Conservation (phyloP, 441 rosid genomes). For the Euphorbia schlechtendalii region DNA sequence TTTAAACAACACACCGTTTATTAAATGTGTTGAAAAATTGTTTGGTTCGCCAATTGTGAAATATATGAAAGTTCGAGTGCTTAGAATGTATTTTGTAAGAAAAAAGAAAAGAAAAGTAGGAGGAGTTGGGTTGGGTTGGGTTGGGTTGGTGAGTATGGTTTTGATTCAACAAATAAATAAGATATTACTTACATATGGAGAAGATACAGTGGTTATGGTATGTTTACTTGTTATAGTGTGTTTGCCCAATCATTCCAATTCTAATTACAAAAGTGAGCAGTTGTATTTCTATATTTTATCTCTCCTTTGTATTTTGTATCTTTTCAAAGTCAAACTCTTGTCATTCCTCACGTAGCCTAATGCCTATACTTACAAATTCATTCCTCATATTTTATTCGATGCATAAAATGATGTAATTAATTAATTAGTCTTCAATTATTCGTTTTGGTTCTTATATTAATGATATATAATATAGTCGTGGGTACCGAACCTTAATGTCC, state of each 20-base stretch:
- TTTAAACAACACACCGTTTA: too few relatives aligned
- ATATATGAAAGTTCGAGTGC: too few relatives aligned
- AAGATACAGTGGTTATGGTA: constrained; percentile 46
- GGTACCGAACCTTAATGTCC: constrained; percentile 37
- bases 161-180: constrained; percentile 2
- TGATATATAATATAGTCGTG: not conserved
- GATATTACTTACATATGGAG: constrained; percentile 21
- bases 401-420: too few relatives aligned
- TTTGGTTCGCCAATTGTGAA: too few relatives aligned
- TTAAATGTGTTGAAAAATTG: too few relatives aligned
- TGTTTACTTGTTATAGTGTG: constrained; percentile 39
- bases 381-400: not conserved
- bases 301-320: constrained; percentile 8
- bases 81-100: too few relatives aligned
- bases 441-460: constrained; percentile 1
- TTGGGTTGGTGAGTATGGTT: constrained; percentile 6
- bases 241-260: constrained; percentile 44
- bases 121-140: too few relatives aligned
- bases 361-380: not conserved
- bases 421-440: not conserved
- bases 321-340: constrained; percentile 28
- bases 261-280: constrained; percentile 42
- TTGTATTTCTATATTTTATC: constrained; percentile 36
- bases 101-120: too few relatives aligned
- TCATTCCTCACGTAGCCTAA: constrained; percentile 22